Base-by-base conservation (phyloP, 495 filamentous ascomycete species). In the Daldinia grandis region DNA sequence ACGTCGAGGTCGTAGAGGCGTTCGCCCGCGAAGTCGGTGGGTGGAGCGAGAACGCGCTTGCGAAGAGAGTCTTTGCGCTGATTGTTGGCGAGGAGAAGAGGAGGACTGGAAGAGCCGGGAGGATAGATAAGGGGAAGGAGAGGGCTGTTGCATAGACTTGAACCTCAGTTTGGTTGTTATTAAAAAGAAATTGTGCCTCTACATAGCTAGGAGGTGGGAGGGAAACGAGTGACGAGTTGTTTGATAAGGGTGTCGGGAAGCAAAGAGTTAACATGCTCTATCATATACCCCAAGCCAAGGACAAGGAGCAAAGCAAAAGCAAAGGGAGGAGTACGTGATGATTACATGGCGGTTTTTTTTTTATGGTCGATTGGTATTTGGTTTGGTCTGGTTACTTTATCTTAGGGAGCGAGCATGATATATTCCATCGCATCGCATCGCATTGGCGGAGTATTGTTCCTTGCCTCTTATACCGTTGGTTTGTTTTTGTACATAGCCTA, bases 51-150 rank as follows among this genome's bases (percentile, higher is more conserved):
- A 68, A 59, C 31, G 75, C 65, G 19, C 74, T 87, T 12, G 84
- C 80, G 1, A 84, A 80, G 76, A 44, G 84, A 49, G 63, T 87
- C 21, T 87, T 87, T 73, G 81, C 83, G 17, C 67, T 86, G n/a
- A 30, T 87, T 15, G 75, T 83, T 0, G 83, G 81, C 3, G 82
- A 84, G 68, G 68, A 82, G 75, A 81, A 77, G 69, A 77, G 83
- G 40, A 58, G 53, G 37, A 37, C 7, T n/a, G 55, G 38, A 24
- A 66, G 6, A 30, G 25, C 7, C 14, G 57, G 42, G 1, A 56
- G 72, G 53, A 66, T 44, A 62, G 35, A 56, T 68, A 42, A 33
- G 1, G 55, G 56, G 28, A 72, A 53, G 40, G 54, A 5, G 33
- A 40, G 8, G 55, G 42, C 38, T 47, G 35, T 47, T 47, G 38